Evolutionary conservation across 2,329 filamentous ascomycete species (phyloP).

Genomic region (Pseudogymnoascus sp.): DNA sequence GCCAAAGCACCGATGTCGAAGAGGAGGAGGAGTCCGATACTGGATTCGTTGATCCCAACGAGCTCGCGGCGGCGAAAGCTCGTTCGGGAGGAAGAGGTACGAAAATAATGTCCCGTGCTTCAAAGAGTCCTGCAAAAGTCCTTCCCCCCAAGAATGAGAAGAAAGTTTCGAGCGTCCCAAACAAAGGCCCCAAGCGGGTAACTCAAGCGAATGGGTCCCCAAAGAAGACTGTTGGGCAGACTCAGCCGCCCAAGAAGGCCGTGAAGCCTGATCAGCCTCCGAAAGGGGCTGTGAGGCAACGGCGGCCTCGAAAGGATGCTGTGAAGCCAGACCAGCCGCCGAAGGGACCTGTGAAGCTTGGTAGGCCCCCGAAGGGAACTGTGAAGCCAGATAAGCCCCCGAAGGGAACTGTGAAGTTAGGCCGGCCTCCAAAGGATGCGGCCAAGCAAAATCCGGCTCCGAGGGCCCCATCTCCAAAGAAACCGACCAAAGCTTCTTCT

Average conservation of each 20-base stretch:
- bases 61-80: background rate
- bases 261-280: background rate
- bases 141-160: background rate
- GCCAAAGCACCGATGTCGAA: constrained; percentile 11
- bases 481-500: background rate
- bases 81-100: constrained; percentile 4
- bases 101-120: background rate
- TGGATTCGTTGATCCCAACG: background rate
- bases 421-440: background rate
- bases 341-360: background rate
- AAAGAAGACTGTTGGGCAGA: background rate
- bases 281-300: background rate
- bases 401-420: background rate
- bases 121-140: background rate
- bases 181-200: background rate
- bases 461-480: background rate
- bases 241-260: background rate
- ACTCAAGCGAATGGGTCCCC: background rate
- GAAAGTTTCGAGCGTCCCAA: background rate
- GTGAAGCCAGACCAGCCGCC: background rate
- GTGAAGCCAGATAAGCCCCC: background rate
- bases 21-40: constrained; percentile 12
- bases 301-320: background rate
- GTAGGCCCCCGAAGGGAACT: background rate
- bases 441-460: background rate